Evolutionary conservation across 371 early-diverging fungal genomes (phyloP), one percentile per base, ranked within the genome.

Genomic region (Coemansia sp.): DNA sequence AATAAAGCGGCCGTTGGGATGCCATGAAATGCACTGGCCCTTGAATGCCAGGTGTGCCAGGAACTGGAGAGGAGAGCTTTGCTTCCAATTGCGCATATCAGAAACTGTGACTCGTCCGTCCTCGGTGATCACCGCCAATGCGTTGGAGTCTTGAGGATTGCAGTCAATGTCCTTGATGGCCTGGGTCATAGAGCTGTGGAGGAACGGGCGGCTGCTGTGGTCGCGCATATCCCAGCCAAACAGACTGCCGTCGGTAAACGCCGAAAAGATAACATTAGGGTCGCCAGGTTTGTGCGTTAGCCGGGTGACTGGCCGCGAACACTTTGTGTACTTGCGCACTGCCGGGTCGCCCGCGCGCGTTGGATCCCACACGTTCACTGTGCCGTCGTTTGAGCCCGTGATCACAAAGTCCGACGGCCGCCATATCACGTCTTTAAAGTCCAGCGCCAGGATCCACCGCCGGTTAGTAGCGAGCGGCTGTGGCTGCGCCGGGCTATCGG

Each of bases 371-470:
- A 79, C 58, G 3, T 36, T 61, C 42, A 80, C 69, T 1, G 69
- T 69, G 9, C 79, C 79, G 39, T 69, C 61, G 43, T 61, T 66
- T 9, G 80, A 61, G 0, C 79, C 79, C 0, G 79, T 78, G 14
- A 53, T 63, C 7, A 78, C 66, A 10, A 63, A 60, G 35, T 67
- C 68, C 12, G 65, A 57, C 2, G 79, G 76, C 33, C 67, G 57
- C 79, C 79, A 78, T 9, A 78, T 43, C 9, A 80, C 79, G 35
- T 76, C 77, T 31, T 66, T 65, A 36, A 76, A 76, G 40, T 77
- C 77, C 11, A 61, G 43, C 2, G 66, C 60, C 52, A 62, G 31
- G 30, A 41, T 51, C 42, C 70, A 49, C 34, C 75, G 62, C 16
- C 71, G 66, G 42, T 45, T 20, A 43, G 50, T 56, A 20, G 50